Conservation (phyloP, 495 filamentous ascomycete species). For the Xylaria nigripes region DNA sequence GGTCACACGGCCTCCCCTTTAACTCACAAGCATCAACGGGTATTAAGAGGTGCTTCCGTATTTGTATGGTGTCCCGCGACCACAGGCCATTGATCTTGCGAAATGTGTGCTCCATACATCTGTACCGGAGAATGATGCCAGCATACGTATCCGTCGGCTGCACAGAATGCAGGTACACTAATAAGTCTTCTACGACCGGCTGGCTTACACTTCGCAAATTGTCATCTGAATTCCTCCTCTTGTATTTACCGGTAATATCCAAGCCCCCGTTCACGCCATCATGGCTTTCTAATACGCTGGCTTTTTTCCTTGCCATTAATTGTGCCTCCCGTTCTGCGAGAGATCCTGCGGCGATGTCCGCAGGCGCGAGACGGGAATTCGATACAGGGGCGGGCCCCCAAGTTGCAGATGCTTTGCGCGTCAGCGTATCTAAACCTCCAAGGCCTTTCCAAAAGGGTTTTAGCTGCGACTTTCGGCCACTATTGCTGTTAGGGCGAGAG, state of each 20-base stretch:
- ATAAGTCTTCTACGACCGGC: slow-evolving; percentile 52
- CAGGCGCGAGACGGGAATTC: slow-evolving; percentile 27
- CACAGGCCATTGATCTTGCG: slow-evolving; percentile 86
- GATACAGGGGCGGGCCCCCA: slow-evolving; percentile 37
- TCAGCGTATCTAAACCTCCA: slow-evolving; percentile 15
- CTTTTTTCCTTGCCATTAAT: slow-evolving; percentile 40
- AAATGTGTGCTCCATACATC: slow-evolving; percentile 70
- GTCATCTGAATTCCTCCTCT: slow-evolving; percentile 48
- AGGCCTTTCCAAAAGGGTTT: slow-evolving; percentile 27
- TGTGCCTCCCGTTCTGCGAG: slow-evolving; percentile 39
- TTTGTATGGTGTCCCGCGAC: slow-evolving; percentile 84
- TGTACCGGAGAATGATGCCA: slow-evolving; percentile 82
- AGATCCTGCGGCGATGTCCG: slow-evolving; percentile 42
- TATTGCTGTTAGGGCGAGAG: slow-evolving; percentile 26
- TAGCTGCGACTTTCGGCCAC: slow-evolving; percentile 18
- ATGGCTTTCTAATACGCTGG: slow-evolving; percentile 44
- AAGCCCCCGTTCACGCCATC: slow-evolving; percentile 41
- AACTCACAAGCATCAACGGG: slow-evolving; percentile 86
- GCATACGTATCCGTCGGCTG: slow-evolving; percentile 74
- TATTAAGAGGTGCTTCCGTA: slow-evolving; percentile 68
- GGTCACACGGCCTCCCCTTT: slow-evolving; percentile 59
- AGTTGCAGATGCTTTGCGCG: slow-evolving; percentile 14
- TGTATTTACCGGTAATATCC: slow-evolving; percentile 42
- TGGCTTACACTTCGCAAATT: slow-evolving; percentile 24
- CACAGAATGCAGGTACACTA: slow-evolving; percentile 89